Evolutionary conservation across 352 stramenopile species (phyloP).

Genomic region (Pythium scleroteichum): DNA sequence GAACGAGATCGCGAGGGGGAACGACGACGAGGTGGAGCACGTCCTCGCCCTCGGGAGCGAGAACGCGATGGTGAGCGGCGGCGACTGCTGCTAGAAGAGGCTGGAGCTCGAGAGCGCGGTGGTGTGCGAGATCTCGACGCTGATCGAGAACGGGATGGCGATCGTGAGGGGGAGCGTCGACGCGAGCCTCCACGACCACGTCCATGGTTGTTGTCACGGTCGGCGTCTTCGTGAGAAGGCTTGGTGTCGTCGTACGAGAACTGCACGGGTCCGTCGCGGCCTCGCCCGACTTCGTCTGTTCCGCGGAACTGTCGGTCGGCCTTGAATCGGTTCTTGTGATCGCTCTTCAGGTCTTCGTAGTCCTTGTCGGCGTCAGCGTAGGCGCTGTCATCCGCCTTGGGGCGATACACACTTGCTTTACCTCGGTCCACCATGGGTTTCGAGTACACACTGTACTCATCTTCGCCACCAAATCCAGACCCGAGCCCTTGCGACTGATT

Average conservation of each 20-base stretch:
- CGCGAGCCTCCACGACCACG: conserved; percentile 10
- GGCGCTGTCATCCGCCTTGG: conserved; percentile 87
- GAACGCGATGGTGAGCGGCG: conserved; percentile 24
- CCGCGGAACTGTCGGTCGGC: conserved; percentile 89
- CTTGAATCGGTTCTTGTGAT: conserved; percentile 82
- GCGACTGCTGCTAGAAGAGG: conserved; percentile 20
- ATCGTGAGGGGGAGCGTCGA: conserved; percentile 24
- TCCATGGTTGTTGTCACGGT: conserved; percentile 17
- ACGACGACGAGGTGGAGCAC: conserved; percentile 14
- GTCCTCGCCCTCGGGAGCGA: conserved; percentile 18
- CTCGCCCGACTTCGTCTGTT: conserved; percentile 59
- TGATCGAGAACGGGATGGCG: conserved; percentile 29
- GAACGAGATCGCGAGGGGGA: conserved; percentile 44
- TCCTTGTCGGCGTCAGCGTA: conserved; percentile 85
- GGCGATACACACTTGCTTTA: conserved; percentile 88
- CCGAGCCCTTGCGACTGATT: conserved; percentile 97
- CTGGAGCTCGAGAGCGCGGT: conserved; percentile 22
- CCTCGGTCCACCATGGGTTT: conserved; percentile 95
- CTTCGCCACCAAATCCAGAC: conserved; percentile 95
- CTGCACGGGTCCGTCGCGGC: conserved; percentile 81
- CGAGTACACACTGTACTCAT: conserved; percentile 99
- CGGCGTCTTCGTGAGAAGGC: conserved; percentile 35
- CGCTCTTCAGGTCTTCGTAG: conserved; percentile 90
- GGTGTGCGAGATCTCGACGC: conserved; percentile 33
- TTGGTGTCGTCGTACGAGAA: conserved; percentile 75